Evolutionary conservation across 352 stramenopile genomes (phyloP).

Genomic region (Pythium phragmiticola): DNA sequence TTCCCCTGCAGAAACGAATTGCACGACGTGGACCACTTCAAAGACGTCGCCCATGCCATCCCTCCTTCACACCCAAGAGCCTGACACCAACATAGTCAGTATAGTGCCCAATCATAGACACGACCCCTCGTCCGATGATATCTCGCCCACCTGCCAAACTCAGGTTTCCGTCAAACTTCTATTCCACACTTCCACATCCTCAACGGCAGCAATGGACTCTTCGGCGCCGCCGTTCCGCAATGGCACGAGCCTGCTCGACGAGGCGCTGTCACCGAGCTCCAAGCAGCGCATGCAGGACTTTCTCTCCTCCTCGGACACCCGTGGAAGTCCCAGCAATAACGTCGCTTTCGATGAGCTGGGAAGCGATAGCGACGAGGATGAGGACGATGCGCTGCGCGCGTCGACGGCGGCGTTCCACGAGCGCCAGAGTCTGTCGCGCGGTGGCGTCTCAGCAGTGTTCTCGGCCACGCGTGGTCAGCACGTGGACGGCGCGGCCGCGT

Average conservation of each 20-base stretch:
- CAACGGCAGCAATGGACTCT: neutral
- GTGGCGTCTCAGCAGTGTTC: neutral
- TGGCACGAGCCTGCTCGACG: slow-evolving; percentile 47
- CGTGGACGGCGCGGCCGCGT: neutral
- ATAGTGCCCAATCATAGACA: neutral
- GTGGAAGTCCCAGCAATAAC: neutral
- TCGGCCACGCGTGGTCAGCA: neutral
- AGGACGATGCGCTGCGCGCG: slow-evolving; percentile 8
- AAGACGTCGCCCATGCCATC: slow-evolving; percentile 4
- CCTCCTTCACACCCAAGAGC: neutral
- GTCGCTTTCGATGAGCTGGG: slow-evolving; percentile 1
- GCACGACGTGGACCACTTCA: slow-evolving; percentile 16
- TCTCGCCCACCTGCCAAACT: slow-evolving; percentile 2
- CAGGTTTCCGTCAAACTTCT: slow-evolving; percentile 5
- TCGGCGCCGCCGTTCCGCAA: slow-evolving; percentile 24
- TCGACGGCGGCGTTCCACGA: slow-evolving; percentile 9
- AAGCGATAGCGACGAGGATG: neutral
- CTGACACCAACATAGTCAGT: neutral
- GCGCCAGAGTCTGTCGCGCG: neutral
- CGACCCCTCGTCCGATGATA: slow-evolving; percentile 11
- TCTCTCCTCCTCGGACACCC: slow-evolving; percentile 27
- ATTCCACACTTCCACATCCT: neutral
- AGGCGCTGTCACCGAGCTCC: slow-evolving; percentile 57
- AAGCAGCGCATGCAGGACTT: slow-evolving; percentile 50
- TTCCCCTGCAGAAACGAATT: slow-evolving; percentile 18